Evolutionary conservation across 805 yeast genomes (phyloP).

Genomic region (Teunomyces pallodes): DNA sequence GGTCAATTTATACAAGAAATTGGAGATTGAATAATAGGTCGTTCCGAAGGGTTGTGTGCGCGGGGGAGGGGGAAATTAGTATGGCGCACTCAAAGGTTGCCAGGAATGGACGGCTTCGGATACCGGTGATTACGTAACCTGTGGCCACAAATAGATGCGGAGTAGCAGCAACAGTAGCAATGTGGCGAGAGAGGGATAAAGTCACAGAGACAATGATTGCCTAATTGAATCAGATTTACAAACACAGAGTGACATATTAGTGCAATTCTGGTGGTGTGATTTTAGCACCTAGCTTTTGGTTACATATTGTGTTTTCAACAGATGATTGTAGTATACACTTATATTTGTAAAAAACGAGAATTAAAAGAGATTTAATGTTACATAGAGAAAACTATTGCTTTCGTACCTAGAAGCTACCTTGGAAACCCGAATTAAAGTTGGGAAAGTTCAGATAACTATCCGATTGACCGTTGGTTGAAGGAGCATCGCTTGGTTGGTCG

Average conservation of each 20-base stretch:
- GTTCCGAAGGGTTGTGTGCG: neutral
- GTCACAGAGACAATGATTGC: too few species aligned
- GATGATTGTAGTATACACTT: neutral
- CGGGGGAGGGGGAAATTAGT: neutral
- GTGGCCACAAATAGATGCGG: neutral
- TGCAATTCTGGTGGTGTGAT: too few species aligned
- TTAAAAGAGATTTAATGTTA: conserved; percentile 1
- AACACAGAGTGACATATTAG: too few species aligned
- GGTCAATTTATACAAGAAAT: neutral
- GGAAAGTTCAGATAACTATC: conserved; percentile 5
- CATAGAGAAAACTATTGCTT: neutral
- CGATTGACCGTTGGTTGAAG: neutral
- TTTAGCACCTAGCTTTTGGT: too few species aligned
- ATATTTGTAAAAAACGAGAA: conserved; percentile 1
- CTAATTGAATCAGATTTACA: too few species aligned
- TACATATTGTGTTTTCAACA: too few species aligned
- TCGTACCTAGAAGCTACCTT: conserved; percentile 6
- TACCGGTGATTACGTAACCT: neutral
- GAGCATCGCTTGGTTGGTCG: neutral
- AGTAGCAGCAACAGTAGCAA: neutral
- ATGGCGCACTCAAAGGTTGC: neutral
- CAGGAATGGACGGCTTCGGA: neutral
- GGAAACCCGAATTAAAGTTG: conserved; percentile 8
- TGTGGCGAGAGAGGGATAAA: too few species aligned
- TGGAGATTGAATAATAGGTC: neutral